Percentiles rank a stretch among this genome's conserved stretches.
Conservation (phyloP, 257 asterid genomes). For the Osmanthus fragrans region DNA sequence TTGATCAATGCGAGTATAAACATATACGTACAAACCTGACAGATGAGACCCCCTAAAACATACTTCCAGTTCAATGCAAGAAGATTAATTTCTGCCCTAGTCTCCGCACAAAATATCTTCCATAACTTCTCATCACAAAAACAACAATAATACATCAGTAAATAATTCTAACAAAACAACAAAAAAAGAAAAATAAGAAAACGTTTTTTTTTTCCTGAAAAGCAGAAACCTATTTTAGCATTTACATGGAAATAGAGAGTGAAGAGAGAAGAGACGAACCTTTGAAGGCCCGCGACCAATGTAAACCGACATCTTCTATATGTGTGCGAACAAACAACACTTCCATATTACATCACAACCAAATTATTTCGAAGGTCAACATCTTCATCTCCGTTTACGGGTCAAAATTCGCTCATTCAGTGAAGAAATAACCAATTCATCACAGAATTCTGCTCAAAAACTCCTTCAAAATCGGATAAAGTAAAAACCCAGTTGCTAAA, state of each 20-base stretch:
- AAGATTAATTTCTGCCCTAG: slow-evolving; percentile 68
- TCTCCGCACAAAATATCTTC: slow-evolving; percentile 83
- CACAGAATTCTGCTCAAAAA: slow-evolving; percentile 23
- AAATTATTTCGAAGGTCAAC: slow-evolving; percentile 30
- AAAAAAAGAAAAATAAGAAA: background rate
- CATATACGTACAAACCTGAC: slow-evolving; percentile 38
- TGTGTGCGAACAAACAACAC: slow-evolving; percentile 36
- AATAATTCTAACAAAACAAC: slow-evolving; percentile 13
- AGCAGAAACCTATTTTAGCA: background rate
- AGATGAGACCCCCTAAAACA: slow-evolving; percentile 73
- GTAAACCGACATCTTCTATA: slow-evolving; percentile 84
- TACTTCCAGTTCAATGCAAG: slow-evolving; percentile 81
- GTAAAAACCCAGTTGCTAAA: slow-evolving; percentile 37
- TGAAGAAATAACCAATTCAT: slow-evolving; percentile 14
- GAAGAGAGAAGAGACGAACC: slow-evolving; percentile 46
- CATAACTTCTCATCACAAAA: slow-evolving; percentile 49
- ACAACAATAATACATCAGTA: slow-evolving; percentile 21
- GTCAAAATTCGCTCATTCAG: slow-evolving; percentile 22
- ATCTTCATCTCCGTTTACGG: slow-evolving; percentile 24
- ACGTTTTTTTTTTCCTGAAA: background rate
- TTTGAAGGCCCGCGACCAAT: slow-evolving; percentile 97
- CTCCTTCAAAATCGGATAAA: slow-evolving; percentile 6
- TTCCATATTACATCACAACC: slow-evolving; percentile 69
- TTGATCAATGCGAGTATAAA: background rate
- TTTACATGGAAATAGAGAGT: background rate